Conservation (phyloP, 441 rosid genomes). For the Flueggea neowawraea region DNA sequence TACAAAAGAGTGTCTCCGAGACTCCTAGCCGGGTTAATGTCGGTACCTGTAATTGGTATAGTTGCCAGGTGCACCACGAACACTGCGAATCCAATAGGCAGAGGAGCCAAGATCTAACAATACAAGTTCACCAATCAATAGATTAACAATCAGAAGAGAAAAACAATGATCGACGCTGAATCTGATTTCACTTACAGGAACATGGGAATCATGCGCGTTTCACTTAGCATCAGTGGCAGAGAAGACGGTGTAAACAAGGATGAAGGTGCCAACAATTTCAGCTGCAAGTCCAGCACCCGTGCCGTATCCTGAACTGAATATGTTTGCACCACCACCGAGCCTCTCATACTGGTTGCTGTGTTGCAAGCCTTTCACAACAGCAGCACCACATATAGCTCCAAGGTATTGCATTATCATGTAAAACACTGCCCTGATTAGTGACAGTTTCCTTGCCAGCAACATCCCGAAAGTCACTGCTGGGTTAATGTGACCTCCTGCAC, state of each 20-base stretch:
- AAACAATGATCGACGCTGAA: no score
- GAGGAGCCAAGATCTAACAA: constrained; percentile 24
- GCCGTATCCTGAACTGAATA: constrained; percentile 43
- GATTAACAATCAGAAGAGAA: no score
- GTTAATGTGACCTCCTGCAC: constrained; percentile 71
- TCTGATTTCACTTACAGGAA: constrained; percentile 43
- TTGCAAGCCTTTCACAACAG: constrained; percentile 71
- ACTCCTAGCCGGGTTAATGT: constrained; percentile 31
- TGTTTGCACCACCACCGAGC: constrained; percentile 65
- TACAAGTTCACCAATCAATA: no score
- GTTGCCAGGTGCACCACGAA: constrained; percentile 33
- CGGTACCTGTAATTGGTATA: constrained; percentile 28
- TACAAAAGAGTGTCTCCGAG: constrained; percentile 25
- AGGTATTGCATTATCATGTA: constrained; percentile 80
- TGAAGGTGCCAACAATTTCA: constrained; percentile 76
- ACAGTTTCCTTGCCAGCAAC: constrained; percentile 62
- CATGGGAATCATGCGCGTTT: constrained; percentile 79
- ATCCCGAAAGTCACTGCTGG: constrained; percentile 82
- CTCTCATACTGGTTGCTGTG: constrained; percentile 14
- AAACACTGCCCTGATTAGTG: constrained; percentile 56
- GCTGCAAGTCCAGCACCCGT: constrained; percentile 74
- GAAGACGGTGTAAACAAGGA: constrained; percentile 86
- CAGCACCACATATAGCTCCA: constrained; percentile 81
- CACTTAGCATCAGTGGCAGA: constrained; percentile 91
- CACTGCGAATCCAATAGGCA: constrained; percentile 31